Conservation (phyloP, 2,329 filamentous ascomycete genomes). For the Ophiostoma ulmi region DNA sequence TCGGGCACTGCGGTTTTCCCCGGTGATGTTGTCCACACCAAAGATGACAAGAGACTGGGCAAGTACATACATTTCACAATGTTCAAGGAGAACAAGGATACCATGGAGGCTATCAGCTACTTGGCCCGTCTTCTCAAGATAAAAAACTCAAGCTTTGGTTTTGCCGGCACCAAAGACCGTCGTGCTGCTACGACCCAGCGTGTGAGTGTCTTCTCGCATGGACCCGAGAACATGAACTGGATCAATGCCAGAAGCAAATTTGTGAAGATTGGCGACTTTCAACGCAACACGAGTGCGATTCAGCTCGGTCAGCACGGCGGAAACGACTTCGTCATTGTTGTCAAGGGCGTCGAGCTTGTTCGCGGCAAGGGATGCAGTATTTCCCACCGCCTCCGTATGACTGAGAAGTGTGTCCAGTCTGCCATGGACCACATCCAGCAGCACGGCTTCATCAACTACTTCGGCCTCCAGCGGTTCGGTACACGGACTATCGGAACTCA, state of each 20-base stretch:
- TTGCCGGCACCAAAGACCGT: constrained; percentile 84
- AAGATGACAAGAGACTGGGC: constrained; percentile 5
- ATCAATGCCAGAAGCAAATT: constrained; percentile 60
- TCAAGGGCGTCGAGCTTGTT: constrained; percentile 72
- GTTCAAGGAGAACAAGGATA: constrained; percentile 96
- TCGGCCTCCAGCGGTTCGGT: constrained; percentile 93
- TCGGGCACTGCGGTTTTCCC: constrained; percentile 1
- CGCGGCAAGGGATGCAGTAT: constrained; percentile 43
- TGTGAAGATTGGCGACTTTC: constrained; percentile 72
- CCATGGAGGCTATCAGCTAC: constrained; percentile 81
- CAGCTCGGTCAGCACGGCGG: constrained; percentile 78
- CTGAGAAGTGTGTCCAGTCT: constrained; percentile 47
- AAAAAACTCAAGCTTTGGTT: constrained; percentile 67
- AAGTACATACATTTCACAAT: constrained; percentile 83
- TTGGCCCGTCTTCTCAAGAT: constrained; percentile 69
- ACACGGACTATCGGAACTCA: constrained; percentile 84
- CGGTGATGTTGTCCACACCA: constrained; percentile 17
- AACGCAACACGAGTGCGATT: constrained; percentile 65
- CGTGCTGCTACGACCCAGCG: constrained; percentile 81
- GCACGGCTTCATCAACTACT: constrained; percentile 94
- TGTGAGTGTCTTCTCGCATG: constrained; percentile 57
- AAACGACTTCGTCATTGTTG: constrained; percentile 88
- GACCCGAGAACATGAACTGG: constrained; percentile 55
- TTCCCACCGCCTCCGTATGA: constrained; percentile 42
- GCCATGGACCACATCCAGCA: constrained; percentile 63